These are phyloP conservation scores for Pestalotiopsis sp. DNA, from an alignment of 2,329 filamentous ascomycete species.

Conservation along the genomic window DNA sequence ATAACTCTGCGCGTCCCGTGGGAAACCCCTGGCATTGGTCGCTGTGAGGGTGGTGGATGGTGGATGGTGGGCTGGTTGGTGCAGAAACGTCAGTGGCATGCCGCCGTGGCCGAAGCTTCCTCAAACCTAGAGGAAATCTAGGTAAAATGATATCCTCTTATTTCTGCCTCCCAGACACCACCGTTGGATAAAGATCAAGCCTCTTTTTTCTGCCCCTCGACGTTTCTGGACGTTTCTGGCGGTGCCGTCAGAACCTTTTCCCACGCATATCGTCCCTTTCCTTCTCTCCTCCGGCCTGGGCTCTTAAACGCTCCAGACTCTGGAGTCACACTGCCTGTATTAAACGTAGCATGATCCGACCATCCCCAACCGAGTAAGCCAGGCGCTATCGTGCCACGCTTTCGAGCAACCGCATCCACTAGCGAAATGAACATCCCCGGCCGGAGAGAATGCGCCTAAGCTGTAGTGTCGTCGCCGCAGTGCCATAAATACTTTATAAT, in stretches of 20 bases:
- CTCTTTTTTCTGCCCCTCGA: no score
- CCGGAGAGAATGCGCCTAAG: not conserved
- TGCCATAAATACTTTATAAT: not conserved
- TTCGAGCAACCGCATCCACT: not conserved
- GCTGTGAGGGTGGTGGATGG: not conserved
- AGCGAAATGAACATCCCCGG: not conserved
- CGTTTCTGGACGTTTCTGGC: no score
- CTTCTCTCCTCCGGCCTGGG: not conserved
- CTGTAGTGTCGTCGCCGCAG: not conserved
- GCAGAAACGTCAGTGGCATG: not conserved
- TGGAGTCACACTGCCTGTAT: not conserved
- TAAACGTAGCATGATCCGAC: not conserved
- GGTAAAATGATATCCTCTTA: not conserved
- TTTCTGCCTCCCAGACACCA: not conserved
- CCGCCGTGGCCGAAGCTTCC: not conserved
- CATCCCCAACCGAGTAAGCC: not conserved
- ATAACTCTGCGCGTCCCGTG: not conserved
- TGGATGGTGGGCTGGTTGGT: not conserved
- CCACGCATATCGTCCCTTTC: not conserved
- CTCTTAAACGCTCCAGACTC: not conserved
- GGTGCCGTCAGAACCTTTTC: no score
- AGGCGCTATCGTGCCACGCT: not conserved
- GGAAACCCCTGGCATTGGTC: not conserved
- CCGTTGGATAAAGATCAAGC: no score
- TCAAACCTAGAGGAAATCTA: not conserved